These are phyloP conservation scores for Parathielavia hyrcaniae DNA, from an alignment of 495 filamentous ascomycete genomes.

Conservation along the genomic window DNA sequence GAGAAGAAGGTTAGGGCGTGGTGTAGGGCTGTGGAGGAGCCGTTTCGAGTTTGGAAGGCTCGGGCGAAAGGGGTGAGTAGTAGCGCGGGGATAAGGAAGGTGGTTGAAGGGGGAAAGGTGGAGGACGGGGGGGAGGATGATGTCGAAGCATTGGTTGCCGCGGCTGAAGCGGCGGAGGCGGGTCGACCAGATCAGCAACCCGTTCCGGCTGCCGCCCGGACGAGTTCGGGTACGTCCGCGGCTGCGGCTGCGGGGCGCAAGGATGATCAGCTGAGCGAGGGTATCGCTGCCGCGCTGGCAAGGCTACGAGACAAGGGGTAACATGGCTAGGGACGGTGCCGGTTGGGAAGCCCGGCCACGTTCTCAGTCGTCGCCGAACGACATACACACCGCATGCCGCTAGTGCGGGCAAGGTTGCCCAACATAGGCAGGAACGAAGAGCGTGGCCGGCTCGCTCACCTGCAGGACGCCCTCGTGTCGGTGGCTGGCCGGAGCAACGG, in stretches of 20 bases:
- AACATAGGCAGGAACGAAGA: not conserved
- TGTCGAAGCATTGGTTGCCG: conserved; percentile 46
- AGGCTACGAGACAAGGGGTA: conserved; percentile 44
- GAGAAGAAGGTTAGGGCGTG: conserved; percentile 88
- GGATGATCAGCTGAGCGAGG: conserved; percentile 44
- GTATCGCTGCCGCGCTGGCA: conserved; percentile 49
- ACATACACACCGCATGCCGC: conserved; percentile 6
- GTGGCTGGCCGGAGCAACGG: conserved; percentile 5
- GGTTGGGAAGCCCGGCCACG: not conserved
- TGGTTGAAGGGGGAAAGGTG: not conserved
- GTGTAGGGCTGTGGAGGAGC: conserved; percentile 73
- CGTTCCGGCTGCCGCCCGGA: not conserved
- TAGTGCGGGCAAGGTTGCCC: not conserved
- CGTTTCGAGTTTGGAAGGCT: conserved; percentile 68
- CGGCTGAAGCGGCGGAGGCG: conserved; percentile 42
- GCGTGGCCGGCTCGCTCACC: not conserved
- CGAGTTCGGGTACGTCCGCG: conserved; percentile 11
- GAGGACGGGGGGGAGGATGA: conserved; percentile 35
- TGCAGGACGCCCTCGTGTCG: conserved; percentile 3
- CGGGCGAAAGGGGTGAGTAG: conserved; percentile 39
- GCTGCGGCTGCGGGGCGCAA: conserved; percentile 1
- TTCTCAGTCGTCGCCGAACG: not conserved
- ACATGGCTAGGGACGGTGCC: not conserved
- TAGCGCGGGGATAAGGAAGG: not conserved
- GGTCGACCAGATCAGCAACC: conserved; percentile 7